phyloP scores from a whole-genome alignment of 306 rosid genomes.

The Fagus sylvatica region DNA sequence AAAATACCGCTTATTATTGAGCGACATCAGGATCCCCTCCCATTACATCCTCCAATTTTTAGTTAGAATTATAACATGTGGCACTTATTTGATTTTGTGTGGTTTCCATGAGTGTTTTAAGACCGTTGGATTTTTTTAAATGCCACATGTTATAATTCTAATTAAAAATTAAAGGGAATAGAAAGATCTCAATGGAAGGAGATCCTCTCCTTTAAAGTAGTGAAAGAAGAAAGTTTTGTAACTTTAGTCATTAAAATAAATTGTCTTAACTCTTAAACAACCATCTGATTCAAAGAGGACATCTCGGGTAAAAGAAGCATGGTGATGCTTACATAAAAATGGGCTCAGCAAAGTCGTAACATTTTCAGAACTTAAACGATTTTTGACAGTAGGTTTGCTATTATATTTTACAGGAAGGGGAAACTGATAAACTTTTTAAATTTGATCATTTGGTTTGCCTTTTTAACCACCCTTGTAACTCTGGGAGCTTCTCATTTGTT shows the following conservation, averaged over 20 bases:
- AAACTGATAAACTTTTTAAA: not conserved
- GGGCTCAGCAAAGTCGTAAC: not conserved
- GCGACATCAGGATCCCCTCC: no score
- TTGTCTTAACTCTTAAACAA: not conserved
- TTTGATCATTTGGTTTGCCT: not conserved
- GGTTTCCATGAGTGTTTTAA: no score
- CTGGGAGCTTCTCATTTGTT: not conserved
- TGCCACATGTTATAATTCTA: no score
- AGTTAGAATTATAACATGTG: no score
- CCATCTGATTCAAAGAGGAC: not conserved
- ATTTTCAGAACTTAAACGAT: not conserved
- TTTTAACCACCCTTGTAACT: not conserved
- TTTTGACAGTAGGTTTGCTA: not conserved
- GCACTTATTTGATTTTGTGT: no score
- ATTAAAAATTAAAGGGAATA: no score
- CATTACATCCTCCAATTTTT: no score
- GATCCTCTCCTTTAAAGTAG: no score
- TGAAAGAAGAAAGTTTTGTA: not conserved
- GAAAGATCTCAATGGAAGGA: no score
- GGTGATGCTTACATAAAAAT: slow-evolving; percentile 1
- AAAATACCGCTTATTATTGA: no score
- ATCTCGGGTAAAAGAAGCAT: not conserved
- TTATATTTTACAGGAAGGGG: not conserved
- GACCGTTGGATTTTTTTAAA: no score
- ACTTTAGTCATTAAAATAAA: not conserved